phyloP scores from a whole-genome alignment of 2,329 filamentous ascomycete species.

The Trichoderma brevicompactum region DNA sequence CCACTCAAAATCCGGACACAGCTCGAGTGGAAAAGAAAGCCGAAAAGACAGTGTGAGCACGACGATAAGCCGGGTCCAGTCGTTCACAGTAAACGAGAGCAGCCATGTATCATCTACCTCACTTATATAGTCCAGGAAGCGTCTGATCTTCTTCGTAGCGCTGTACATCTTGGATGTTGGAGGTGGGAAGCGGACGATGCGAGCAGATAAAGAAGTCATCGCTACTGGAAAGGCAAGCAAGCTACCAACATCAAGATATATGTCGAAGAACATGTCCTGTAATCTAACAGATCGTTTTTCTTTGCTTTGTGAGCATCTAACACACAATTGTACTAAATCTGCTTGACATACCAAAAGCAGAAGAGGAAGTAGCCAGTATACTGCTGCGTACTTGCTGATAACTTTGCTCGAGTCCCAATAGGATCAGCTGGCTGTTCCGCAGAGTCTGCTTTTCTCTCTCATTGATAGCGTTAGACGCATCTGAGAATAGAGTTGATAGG shows the following conservation, averaged over 20 bases:
- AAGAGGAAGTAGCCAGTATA: not conserved
- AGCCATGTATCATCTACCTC: not conserved
- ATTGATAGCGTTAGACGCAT: not conserved
- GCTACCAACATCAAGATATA: not conserved
- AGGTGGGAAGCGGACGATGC: not conserved
- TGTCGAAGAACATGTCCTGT: not conserved
- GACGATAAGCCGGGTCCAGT: not conserved
- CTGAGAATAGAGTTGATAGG: not conserved
- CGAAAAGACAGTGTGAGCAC: not conserved
- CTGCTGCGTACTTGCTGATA: not conserved
- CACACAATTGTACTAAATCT: too few species aligned
- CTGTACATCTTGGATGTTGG: not conserved
- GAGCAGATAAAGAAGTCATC: not conserved
- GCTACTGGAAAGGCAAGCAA: not conserved
- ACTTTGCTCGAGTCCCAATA: not conserved
- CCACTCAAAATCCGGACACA: not conserved
- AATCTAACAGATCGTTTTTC: not conserved
- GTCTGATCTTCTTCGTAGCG: not conserved
- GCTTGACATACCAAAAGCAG: not conserved
- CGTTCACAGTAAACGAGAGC: conserved; percentile 1
- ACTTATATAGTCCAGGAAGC: not conserved
- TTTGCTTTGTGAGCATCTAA: not conserved
- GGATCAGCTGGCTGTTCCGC: conserved; percentile 1
- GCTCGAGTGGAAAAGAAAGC: not conserved
- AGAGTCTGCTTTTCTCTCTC: not conserved